These are phyloP conservation scores for Dryadomyces sulphureus DNA, from an alignment of 2,329 filamentous ascomycete genomes.

Conservation along the genomic window DNA sequence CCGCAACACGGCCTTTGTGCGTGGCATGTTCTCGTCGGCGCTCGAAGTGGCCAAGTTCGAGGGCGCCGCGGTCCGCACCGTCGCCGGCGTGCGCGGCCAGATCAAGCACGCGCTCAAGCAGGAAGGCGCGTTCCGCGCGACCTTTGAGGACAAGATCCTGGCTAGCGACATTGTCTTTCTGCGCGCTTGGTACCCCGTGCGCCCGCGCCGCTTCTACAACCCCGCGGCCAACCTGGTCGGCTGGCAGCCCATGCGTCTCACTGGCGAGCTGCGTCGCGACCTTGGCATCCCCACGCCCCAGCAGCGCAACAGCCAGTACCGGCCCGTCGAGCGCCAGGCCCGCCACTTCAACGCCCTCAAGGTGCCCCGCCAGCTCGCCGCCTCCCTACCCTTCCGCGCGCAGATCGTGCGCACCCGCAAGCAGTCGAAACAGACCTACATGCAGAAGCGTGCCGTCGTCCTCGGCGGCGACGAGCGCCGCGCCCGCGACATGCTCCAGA, in stretches of 20 bases:
- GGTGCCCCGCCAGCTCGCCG: constrained; percentile 66
- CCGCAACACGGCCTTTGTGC: constrained; percentile 98
- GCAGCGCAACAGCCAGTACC: constrained; percentile 76
- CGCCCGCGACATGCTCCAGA: constrained; percentile 78
- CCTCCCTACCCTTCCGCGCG: constrained; percentile 79
- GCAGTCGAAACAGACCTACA: constrained; percentile 69
- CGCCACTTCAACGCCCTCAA: constrained; percentile 67
- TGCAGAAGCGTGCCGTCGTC: constrained; percentile 92
- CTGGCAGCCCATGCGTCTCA: constrained; percentile 89
- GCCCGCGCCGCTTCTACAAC: constrained; percentile 93
- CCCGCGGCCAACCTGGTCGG: constrained; percentile 85
- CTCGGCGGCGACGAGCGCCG: constrained; percentile 77
- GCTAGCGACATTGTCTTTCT: constrained; percentile 95
- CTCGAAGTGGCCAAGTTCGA: constrained; percentile 98
- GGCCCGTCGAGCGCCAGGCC: constrained; percentile 45
- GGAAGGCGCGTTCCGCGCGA: constrained; percentile 90
- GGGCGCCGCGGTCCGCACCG: constrained; percentile 87
- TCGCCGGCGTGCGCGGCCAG: constrained; percentile 87
- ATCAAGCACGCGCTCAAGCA: constrained; percentile 95
- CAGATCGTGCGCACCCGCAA: constrained; percentile 74
- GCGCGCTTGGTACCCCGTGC: constrained; percentile 91
- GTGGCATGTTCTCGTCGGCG: constrained; percentile 89
- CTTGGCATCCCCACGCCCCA: constrained; percentile 62
- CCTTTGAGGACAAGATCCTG: constrained; percentile 96
- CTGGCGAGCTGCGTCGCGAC: constrained; percentile 74